These are phyloP conservation scores for Peziza echinospora DNA, from an alignment of 495 filamentous ascomycete species.

Conservation along the genomic window DNA sequence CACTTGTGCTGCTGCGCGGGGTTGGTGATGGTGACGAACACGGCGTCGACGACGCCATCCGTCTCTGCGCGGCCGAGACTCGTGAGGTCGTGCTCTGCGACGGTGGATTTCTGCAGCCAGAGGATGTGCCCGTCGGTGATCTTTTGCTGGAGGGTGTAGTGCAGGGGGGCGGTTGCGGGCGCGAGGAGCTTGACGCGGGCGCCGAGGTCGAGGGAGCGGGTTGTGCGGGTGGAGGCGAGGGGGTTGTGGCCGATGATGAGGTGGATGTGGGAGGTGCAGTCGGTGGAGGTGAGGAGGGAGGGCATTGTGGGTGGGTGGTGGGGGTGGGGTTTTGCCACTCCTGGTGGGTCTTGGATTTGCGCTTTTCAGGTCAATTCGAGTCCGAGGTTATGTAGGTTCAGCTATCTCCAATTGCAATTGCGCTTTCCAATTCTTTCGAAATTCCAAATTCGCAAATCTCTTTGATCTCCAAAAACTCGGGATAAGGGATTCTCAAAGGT, in stretches of 20 bases:
- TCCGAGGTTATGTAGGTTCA: too few species aligned
- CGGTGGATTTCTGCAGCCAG: slow-evolving; percentile 31
- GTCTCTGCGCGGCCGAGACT: slow-evolving; percentile 61
- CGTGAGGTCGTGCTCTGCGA: slow-evolving; percentile 33
- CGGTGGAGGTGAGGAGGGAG: slow-evolving; percentile 57
- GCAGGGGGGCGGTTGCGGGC: slow-evolving; percentile 37
- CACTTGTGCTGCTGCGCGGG: too few species aligned
- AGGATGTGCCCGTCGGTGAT: slow-evolving; percentile 50
- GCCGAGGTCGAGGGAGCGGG: slow-evolving; percentile 64
- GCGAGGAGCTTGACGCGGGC: slow-evolving; percentile 71
- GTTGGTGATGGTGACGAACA: slow-evolving; percentile 91
- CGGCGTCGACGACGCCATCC: slow-evolving; percentile 59
- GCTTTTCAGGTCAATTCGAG: too few species aligned
- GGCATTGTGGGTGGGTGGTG: slow-evolving; percentile 5
- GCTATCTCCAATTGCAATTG: too few species aligned
- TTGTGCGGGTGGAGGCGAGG: slow-evolving; percentile 60
- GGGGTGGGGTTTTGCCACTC: slow-evolving; percentile 1
- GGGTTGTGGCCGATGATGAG: slow-evolving; percentile 71
- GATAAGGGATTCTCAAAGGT: too few species aligned
- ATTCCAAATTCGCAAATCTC: too few species aligned
- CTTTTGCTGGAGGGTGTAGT: slow-evolving; percentile 49
- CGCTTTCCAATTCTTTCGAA: too few species aligned
- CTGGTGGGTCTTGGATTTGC: too few species aligned
- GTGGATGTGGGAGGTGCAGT: slow-evolving; percentile 58
- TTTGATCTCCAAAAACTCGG: too few species aligned